These are phyloP conservation scores for Macrolepiota albuminosa DNA, from an alignment of 768 basidiomycete genomes.

Conservation along the genomic window DNA sequence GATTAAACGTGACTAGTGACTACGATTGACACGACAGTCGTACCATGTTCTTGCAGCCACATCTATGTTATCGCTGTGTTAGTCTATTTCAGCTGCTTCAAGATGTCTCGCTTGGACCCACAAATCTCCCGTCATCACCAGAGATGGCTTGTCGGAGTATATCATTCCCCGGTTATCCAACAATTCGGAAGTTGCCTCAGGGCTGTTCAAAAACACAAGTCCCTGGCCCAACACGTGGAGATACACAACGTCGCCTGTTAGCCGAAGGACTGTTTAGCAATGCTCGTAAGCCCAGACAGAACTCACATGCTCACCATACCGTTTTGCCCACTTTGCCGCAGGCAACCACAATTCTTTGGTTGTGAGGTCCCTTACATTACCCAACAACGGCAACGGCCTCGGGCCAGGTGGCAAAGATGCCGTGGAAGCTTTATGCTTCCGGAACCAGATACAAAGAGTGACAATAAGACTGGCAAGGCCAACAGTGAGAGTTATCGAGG, in stretches of 20 bases:
- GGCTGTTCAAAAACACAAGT: conserved; percentile 63
- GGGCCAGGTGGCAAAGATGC: conserved; percentile 62
- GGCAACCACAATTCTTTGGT: conserved; percentile 60
- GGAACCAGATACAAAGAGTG: conserved; percentile 36
- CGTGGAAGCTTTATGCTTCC: conserved; percentile 36
- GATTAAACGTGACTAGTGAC: neutral
- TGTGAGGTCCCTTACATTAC: conserved; percentile 59
- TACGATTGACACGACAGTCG: conserved; percentile 15
- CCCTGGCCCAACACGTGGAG: conserved; percentile 62
- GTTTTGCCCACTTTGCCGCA: conserved; percentile 56
- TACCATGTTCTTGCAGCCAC: conserved; percentile 68
- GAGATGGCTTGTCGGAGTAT: conserved; percentile 68
- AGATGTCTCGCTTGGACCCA: conserved; percentile 29
- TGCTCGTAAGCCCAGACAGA: neutral
- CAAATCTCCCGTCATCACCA: conserved; percentile 71
- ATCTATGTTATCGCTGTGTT: conserved; percentile 28
- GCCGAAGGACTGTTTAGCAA: conserved; percentile 5
- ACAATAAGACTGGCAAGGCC: conserved; percentile 33
- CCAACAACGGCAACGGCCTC: conserved; percentile 57
- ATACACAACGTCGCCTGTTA: conserved; percentile 59
- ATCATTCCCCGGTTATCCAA: conserved; percentile 67
- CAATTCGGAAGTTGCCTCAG: conserved; percentile 54
- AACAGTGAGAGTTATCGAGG: conserved; percentile 23
- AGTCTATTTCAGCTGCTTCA: conserved; percentile 2
- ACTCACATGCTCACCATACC: conserved; percentile 45